Base-by-base conservation (phyloP, 2,329 filamentous ascomycete genomes). In the Nigrograna mackinnonii region DNA sequence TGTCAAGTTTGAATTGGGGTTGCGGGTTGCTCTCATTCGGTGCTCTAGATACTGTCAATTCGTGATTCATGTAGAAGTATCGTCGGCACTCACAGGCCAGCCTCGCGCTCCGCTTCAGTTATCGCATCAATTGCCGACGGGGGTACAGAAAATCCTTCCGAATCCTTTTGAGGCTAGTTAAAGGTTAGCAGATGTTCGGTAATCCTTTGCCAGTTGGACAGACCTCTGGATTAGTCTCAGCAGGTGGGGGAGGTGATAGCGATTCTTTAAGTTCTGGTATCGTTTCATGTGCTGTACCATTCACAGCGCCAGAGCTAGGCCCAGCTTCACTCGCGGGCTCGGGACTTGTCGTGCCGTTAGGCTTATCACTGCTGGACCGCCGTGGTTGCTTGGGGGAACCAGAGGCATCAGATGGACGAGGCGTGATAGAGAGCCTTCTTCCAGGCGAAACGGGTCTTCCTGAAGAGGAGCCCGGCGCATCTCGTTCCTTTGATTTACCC, bases 71-170 rank as follows among this genome's bases (percentile, higher is more conserved):
- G 11, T 12, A 11, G 31, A 9, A 17, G 13, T 19, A 4, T 11
- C 17, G 11, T 12, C 2, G 35, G 13, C 9, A 35, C 60, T 54
- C 55, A 70, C 66, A 62, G 52, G 40, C 60, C 58, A 17, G 77
- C 82, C 60, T 91, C 87, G 32, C 78, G 78, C 64, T 91, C 80
- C 6, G 87, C 88, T 61, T 86, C 82, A 0, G 87, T 86, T 44
- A 92, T 72, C 28, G 73, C 70, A 51, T 77, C 75, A 16, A 68
- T 60, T 76, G 63, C 85, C 75, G 80, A 73, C 0, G 82, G 77
- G 0, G 86, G 87, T n/a, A 92, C 79, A 4, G 79, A 86, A 60
- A 85, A 94, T 5, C 89, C 89, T 51, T 95, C 89, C 0, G 82
- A 73, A 60, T 94, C 89, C 61, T 83, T 88, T 17, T 62, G 55